Conservation (phyloP, 2,329 filamentous ascomycete genomes). For the Pestalotiopsis sp. region DNA sequence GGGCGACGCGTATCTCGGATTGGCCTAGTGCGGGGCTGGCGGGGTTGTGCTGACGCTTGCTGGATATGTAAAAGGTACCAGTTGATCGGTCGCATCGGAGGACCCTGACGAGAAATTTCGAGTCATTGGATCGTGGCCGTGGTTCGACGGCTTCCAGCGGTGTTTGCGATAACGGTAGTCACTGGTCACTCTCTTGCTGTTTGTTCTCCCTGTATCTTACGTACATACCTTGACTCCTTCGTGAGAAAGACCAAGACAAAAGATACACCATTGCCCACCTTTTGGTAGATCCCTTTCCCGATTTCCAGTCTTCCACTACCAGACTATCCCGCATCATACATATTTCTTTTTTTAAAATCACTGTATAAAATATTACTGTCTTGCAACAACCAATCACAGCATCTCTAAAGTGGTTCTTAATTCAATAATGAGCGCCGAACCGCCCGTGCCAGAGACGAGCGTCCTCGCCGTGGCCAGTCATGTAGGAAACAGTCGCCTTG, state of each 20-base stretch:
- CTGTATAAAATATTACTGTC: neutral
- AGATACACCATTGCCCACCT: neutral
- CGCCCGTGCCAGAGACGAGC: slow-evolving; percentile 58
- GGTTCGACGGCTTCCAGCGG: slow-evolving; percentile 9
- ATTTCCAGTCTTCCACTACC: neutral
- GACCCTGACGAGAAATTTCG: slow-evolving; percentile 14
- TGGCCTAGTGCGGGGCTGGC: slow-evolving; percentile 16
- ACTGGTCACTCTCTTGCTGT: neutral
- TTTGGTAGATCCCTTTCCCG: neutral
- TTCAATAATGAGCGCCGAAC: slow-evolving; percentile 39
- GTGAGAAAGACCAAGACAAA: neutral
- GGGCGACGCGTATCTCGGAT: slow-evolving; percentile 5
- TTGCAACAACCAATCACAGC: slow-evolving; percentile 1
- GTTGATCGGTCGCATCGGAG: neutral
- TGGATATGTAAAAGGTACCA: neutral
- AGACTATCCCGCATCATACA: neutral
- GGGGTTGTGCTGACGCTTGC: slow-evolving; percentile 10
- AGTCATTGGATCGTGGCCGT: slow-evolving; percentile 12
- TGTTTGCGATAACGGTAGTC: neutral
- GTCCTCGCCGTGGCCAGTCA: slow-evolving; percentile 93
- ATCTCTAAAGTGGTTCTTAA: neutral
- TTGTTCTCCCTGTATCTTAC: neutral
- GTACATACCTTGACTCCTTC: neutral
- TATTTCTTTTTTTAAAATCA: neutral
- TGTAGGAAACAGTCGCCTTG: slow-evolving; percentile 55